Base-by-base conservation (phyloP, 2,329 filamentous ascomycete genomes). In the Colletotrichum limetticola region DNA sequence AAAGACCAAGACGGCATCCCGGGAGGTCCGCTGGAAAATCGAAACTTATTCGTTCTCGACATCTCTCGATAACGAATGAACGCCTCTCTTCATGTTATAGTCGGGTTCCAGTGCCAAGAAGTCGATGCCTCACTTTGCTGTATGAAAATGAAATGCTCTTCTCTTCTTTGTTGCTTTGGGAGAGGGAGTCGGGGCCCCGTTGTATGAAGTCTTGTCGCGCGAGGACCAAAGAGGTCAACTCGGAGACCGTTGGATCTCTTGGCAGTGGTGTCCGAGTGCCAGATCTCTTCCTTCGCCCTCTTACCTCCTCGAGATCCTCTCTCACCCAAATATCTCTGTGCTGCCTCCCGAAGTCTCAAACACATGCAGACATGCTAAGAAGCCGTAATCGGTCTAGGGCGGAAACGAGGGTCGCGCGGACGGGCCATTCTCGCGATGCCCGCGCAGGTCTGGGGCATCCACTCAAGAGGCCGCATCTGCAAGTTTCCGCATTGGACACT, bases 171-270 rank as follows among this genome's bases (percentile, higher is more conserved):
- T 35, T 37, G 24, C 57, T 57, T 57, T 32, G 26, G 12, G 35
- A 59, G 28, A 22, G 28, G 12, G 32, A 35, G 19, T 28, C 19
- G 55, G 30, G 26, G 55, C 35, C 35, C 16, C 42, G 24, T 59
- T 37, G 12, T 35, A 49, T n/a, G 28, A 30, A 66, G 35, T 35
- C 5, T 22, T 22, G 28, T 30, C 59, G 35, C 24, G 60, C 66
- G 32, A 52, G 55, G 32, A 67, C 46, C 35, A 66, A 60, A 61
- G 19, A 37, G 30, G 37, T 42, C 26, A 12, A 56, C 26, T 24
- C 42, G 57, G 66, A 64, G 55, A 59, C 59, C 59, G 66, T 72
- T 72, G 52, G 24, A 72, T 70, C 60, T 72, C 70, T 70, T 72
- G 70, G 70, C 70, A 22, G 16, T 19, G 37, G 37, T 55, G 59